Evolutionary conservation across 176 grass and related monocot genomes (phyloP).

Genomic region (Eragrostis nindensis): DNA sequence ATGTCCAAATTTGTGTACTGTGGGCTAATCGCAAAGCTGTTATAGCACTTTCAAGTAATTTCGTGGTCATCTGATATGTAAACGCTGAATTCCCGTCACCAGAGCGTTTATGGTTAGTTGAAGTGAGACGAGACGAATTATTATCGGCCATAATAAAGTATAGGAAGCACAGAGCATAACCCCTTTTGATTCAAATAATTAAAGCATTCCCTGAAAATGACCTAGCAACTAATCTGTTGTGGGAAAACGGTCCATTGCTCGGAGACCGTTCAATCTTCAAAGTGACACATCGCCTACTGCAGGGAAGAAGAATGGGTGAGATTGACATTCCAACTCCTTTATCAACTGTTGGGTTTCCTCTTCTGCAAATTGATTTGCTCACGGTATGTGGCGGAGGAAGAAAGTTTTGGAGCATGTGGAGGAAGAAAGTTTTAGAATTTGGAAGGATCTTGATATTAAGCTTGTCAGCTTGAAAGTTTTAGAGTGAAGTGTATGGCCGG

Average conservation of each 20-base stretch:
- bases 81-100: not conserved
- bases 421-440: too few relatives aligned
- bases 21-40: not conserved
- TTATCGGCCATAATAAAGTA: not conserved
- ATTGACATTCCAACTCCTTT: constrained; percentile 47
- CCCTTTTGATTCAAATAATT: not conserved
- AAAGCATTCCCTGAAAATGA: constrained; percentile 35
- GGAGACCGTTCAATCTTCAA: constrained; percentile 16
- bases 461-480: not conserved
- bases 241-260: constrained; percentile 9
- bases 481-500: too few relatives aligned
- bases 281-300: constrained; percentile 50
- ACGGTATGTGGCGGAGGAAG: not conserved
- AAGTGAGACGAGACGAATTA: not conserved
- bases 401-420: not conserved
- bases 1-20: not conserved
- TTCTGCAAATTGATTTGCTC: not conserved
- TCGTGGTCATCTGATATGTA: too few relatives aligned
- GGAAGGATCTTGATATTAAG: not conserved
- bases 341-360: too few relatives aligned
- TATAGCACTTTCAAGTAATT: not conserved
- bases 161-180: not conserved
- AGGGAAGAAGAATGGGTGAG: constrained; percentile 8
- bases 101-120: not conserved
- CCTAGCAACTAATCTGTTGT: constrained; percentile 14